Percentiles rank a stretch among this genome's conserved stretches.
Evolutionary conservation across 768 basidiomycete species (phyloP).

Genomic region (Kwoniella heveanensis): DNA sequence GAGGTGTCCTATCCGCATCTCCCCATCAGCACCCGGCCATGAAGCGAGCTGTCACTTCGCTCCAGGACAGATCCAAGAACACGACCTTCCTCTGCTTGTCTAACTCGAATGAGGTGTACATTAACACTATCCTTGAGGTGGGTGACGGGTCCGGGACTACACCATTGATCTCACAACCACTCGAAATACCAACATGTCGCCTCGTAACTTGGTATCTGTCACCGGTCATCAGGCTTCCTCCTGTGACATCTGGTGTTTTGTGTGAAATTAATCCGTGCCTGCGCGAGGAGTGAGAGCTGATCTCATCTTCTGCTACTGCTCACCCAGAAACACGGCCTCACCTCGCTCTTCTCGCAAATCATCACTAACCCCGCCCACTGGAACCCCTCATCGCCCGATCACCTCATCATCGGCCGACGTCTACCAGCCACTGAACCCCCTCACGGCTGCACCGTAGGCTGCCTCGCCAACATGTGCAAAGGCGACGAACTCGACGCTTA

Average conservation of each 20-base stretch:
- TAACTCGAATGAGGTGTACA: slow-evolving; percentile 90
- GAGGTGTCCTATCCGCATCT: no score
- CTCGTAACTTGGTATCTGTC: no score
- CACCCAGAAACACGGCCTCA: slow-evolving; percentile 72
- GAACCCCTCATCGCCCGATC: slow-evolving; percentile 64
- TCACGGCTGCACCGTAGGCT: slow-evolving; percentile 82
- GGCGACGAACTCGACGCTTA: slow-evolving; percentile 92
- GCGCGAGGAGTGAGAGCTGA: no score
- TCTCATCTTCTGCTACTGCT: background rate
- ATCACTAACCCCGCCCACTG: slow-evolving; percentile 92
- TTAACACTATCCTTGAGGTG: slow-evolving; percentile 83
- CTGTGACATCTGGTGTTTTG: no score
- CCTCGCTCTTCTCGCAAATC: slow-evolving; percentile 74
- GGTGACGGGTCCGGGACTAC: slow-evolving; percentile 13
- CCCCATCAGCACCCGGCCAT: slow-evolving; percentile 85
- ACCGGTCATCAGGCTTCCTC: no score
- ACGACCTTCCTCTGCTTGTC: slow-evolving; percentile 87
- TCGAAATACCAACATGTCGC: no score
- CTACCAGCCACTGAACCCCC: slow-evolving; percentile 76
- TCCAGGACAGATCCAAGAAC: slow-evolving; percentile 70
- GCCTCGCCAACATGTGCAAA: slow-evolving; percentile 98
- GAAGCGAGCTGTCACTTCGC: slow-evolving; percentile 77
- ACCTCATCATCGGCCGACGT: slow-evolving; percentile 71
- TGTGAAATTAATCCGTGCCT: no score
- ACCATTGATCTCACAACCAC: no score